A percentile compares a stretch with the other conserved stretches of the same genome.
phyloP scores from a whole-genome alignment of 1,139 yeast species.

The Sugiyamaella japonica region DNA sequence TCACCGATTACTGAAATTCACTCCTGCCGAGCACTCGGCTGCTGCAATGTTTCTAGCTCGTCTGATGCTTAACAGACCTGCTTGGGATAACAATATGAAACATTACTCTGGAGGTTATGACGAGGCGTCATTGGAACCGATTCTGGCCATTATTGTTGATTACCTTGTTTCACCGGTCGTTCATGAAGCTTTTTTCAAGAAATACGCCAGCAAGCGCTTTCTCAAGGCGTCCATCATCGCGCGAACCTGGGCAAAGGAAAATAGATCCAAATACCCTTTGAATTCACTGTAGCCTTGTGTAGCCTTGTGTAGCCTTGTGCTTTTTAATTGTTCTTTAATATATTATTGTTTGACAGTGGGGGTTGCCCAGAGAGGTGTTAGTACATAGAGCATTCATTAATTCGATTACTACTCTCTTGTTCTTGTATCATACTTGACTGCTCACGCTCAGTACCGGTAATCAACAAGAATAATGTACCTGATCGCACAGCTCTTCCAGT shows the following conservation, averaged over 20 bases:
- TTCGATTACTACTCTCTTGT: no score
- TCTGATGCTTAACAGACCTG: constrained; percentile 65
- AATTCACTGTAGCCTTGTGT: not conserved
- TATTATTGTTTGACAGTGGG: not conserved
- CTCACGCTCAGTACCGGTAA: no score
- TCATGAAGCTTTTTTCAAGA: constrained; percentile 91
- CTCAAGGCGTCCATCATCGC: constrained; percentile 89
- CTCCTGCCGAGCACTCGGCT: constrained; percentile 86
- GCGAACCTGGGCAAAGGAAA: constrained; percentile 79
- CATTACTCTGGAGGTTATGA: constrained; percentile 94
- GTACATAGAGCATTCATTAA: no score
- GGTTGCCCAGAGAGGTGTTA: no score
- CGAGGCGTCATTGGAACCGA: constrained; percentile 66
- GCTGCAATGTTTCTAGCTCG: constrained; percentile 90
- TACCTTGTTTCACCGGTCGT: constrained; percentile 81
- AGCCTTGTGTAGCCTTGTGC: not conserved
- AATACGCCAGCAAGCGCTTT: constrained; percentile 86
- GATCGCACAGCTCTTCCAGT: no score
- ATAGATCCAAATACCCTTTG: constrained; percentile 5
- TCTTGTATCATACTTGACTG: no score
- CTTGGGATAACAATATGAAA: constrained; percentile 69
- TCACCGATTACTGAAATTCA: constrained; percentile 71
- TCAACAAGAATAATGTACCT: no score
- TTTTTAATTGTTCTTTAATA: not conserved
- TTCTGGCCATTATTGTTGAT: constrained; percentile 71